Conservation (phyloP, 345 rosid species). For the Orychophragmus violaceus region DNA sequence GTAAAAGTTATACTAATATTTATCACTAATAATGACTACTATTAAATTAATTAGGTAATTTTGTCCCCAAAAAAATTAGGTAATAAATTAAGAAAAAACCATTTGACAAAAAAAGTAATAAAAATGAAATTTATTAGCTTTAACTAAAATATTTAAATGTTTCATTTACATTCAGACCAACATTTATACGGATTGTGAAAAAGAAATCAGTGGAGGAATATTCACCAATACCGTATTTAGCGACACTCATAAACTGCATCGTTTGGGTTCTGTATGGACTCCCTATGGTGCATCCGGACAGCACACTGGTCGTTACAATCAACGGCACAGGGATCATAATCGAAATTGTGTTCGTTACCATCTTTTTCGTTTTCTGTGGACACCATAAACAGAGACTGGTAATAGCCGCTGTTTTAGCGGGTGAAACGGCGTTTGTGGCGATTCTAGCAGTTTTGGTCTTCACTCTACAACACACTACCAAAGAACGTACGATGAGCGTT, state of each 20-base stretch:
- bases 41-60: no score
- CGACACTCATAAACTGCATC: constrained; percentile 73
- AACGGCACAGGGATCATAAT: constrained; percentile 60
- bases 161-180: constrained; percentile 48
- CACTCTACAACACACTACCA: constrained; percentile 39
- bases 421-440: constrained; percentile 39
- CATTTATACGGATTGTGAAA: constrained; percentile 62
- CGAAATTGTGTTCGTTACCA: constrained; percentile 44
- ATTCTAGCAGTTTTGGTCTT: constrained; percentile 34
- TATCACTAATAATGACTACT: no score
- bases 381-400: constrained; percentile 36
- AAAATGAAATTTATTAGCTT: no score
- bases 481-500: constrained; percentile 42
- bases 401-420: constrained; percentile 22
- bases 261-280: constrained; percentile 81
- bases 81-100: no score
- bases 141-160: background rate
- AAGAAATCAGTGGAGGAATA: constrained; percentile 70
- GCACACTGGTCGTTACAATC: constrained; percentile 62
- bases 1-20: no score
- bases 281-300: constrained; percentile 67
- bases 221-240: constrained; percentile 70
- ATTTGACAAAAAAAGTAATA: background rate
- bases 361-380: constrained; percentile 40
- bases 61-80: no score